Conservation (phyloP, 805 yeast species). For the Myxozyma geophila region DNA sequence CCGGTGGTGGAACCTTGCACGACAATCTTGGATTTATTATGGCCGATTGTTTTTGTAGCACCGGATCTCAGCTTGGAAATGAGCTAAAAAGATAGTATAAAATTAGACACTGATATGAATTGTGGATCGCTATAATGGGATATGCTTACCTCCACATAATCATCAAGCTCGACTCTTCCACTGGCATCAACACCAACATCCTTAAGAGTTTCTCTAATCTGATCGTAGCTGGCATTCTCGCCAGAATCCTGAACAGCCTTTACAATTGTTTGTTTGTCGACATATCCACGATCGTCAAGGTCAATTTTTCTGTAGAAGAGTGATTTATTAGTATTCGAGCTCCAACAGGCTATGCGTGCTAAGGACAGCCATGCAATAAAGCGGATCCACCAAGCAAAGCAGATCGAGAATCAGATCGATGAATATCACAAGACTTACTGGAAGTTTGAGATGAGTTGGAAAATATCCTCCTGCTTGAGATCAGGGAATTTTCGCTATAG, state of each 20-base stretch:
- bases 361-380: too few species aligned
- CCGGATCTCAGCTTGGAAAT: conserved; percentile 38
- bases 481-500: conserved; percentile 81
- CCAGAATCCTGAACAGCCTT: conserved; percentile 81
- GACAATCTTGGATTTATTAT: conserved; percentile 68
- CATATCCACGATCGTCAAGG: conserved; percentile 90
- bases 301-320: conserved; percentile 62
- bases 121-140: background rate
- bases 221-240: conserved; percentile 76
- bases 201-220: conserved; percentile 90
- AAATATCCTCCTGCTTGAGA: conserved; percentile 83
- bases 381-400: background rate
- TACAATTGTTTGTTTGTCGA: conserved; percentile 87
- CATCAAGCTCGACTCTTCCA: conserved; percentile 95
- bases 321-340: background rate
- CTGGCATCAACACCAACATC: conserved; percentile 92
- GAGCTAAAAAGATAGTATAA: conserved; percentile 6
- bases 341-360: too few species aligned
- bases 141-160: conserved; percentile 69
- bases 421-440: conserved; percentile 41
- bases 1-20: conserved; percentile 88
- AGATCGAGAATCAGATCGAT: background rate
- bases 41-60: conserved; percentile 34
- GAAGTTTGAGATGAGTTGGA: conserved; percentile 83
- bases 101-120: too few species aligned